Base-by-base conservation (phyloP, 2,329 filamentous ascomycete species). In the Claviceps capensis region DNA sequence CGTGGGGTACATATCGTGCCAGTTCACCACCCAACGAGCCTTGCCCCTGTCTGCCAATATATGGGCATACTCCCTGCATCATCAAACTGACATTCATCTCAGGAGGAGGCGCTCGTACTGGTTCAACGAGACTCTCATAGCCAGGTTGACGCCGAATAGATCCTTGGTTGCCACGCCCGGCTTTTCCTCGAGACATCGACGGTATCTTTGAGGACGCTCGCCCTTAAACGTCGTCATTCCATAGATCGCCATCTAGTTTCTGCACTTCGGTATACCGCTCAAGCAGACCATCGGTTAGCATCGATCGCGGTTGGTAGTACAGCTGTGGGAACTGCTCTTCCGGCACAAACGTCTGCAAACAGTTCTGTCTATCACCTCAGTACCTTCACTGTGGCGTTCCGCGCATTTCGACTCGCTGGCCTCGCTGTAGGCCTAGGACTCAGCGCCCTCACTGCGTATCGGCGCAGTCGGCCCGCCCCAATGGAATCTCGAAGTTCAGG, bases 381-480 rank as follows among this genome's bases (percentile, higher is more conserved):
- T 19, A 7, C 9, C 48, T 50, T 52, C 72, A 78, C 49, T 55
- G 69, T 80, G 76, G 77, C 77, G 67, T 78, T 72, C 63, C 72
- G 77, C 66, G 74, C 73, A 48, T 60, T 81, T 55, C 72, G 76
- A 63, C 68, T 73, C 54, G 69, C 70, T 58, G 76, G 77, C 68
- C 71, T 82, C 61, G 72, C 73, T 66, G 68, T 78, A 57, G 77
- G 78, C 69, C 72, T 82, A 56, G 78, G 78, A 64, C 66, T 81
- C 54, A 73, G 76, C 62, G 77, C 77, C 62, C 64, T 82, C 57
- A 72, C 75, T 61, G 74, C 76, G 51, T 75, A 75, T 61, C 72
- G 76, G 60, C 71, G 68, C 57, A 68, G 67, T 55, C 71, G 72
- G 67, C 47, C 50, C 19, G 67, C 65, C 57, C 62, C 66, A 54